A percentile compares a stretch with the other conserved stretches of the same genome.
phyloP scores from a whole-genome alignment of 768 basidiomycete species.

The Russula abietina region DNA sequence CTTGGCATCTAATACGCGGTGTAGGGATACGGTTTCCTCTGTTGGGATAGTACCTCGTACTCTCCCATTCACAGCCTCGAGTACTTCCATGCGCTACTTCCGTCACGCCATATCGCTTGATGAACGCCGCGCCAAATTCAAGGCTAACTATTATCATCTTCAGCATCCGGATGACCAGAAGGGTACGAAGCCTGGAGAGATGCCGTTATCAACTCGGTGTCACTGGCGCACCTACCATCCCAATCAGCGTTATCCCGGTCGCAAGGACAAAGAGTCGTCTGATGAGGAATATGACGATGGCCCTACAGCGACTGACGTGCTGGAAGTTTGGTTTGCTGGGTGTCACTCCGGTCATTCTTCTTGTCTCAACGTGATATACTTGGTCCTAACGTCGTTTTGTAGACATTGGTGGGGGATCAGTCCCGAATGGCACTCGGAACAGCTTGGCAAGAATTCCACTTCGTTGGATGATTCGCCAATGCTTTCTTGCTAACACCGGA shows the following conservation, averaged over 20 bases:
- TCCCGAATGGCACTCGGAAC: constrained; percentile 48
- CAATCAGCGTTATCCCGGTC: background rate
- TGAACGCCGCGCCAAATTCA: constrained; percentile 59
- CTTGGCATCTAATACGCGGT: constrained; percentile 8
- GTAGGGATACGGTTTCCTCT: constrained; percentile 66
- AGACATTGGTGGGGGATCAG: constrained; percentile 76
- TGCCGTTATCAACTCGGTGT: constrained; percentile 34
- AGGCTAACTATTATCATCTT: constrained; percentile 28
- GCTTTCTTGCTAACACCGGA: constrained; percentile 43
- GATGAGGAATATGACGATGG: constrained; percentile 39
- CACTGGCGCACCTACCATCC: constrained; percentile 22
- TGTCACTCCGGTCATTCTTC: constrained; percentile 52
- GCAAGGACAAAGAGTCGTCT: constrained; percentile 23
- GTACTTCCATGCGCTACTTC: constrained; percentile 55
- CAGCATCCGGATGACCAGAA: constrained; percentile 34
- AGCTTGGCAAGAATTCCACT: constrained; percentile 65
- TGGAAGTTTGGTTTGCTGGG: constrained; percentile 80
- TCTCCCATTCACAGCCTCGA: constrained; percentile 61
- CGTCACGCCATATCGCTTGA: constrained; percentile 68
- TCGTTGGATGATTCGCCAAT: constrained; percentile 51
- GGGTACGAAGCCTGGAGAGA: constrained; percentile 48
- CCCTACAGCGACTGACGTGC: constrained; percentile 45
- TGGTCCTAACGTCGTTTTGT: background rate
- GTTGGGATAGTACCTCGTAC: constrained; percentile 63
- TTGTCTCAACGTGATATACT: background rate